Evolutionary conservation across 2,329 filamentous ascomycete genomes (phyloP).

Genomic region (Acephala macrosclerotiorum): DNA sequence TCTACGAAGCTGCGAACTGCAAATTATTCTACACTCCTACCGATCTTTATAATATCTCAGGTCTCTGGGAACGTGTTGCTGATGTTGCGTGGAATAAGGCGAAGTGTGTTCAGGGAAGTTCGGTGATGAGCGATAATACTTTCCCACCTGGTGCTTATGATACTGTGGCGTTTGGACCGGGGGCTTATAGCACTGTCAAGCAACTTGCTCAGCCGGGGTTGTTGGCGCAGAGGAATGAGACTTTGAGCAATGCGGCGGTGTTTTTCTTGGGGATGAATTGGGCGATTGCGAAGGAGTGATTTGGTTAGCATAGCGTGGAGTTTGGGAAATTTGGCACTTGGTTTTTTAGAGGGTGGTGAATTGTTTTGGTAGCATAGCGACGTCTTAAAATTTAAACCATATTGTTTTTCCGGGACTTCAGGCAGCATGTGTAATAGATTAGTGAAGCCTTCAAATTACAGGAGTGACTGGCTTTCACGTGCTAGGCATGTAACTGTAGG

Average conservation of each 20-base stretch:
- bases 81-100: constrained; percentile 13
- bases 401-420: too few relatives aligned
- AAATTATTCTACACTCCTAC: constrained; percentile 22
- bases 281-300: neutral
- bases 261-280: neutral
- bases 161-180: constrained; percentile 13
- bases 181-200: constrained; percentile 6
- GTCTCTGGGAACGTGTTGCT: neutral
- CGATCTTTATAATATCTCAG: constrained; percentile 10
- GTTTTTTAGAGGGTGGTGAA: too few relatives aligned
- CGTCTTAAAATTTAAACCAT: too few relatives aligned
- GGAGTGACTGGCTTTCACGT: too few relatives aligned
- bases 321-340: neutral
- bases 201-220: constrained; percentile 8
- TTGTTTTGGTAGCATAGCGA: too few relatives aligned
- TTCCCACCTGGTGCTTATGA: constrained; percentile 13
- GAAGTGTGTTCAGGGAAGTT: constrained; percentile 16
- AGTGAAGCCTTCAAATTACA: too few relatives aligned
- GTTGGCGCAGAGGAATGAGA: neutral
- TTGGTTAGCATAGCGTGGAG: neutral
- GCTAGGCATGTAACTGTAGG: too few relatives aligned
- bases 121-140: constrained; percentile 12
- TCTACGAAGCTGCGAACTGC: constrained; percentile 22
- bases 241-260: neutral
- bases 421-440: too few relatives aligned